These are phyloP conservation scores for Hemileia vastatrix DNA, from an alignment of 1,284 basidiomycete genomes.

Conservation along the genomic window DNA sequence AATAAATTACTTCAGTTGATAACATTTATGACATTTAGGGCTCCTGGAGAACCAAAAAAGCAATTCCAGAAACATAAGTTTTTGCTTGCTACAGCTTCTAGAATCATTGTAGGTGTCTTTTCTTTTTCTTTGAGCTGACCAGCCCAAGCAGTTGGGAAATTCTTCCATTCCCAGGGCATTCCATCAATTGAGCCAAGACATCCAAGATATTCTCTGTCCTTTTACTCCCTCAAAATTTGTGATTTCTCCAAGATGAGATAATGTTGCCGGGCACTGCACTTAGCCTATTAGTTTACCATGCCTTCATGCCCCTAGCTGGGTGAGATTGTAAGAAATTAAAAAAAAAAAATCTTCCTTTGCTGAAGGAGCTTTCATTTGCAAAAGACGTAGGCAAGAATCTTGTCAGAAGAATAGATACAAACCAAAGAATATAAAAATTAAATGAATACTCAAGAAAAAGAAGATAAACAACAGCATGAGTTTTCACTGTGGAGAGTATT, in stretches of 20 bases:
- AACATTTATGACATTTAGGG: constrained; percentile 5
- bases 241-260: not conserved
- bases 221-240: not conserved
- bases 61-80: not conserved
- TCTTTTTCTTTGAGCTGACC: not conserved
- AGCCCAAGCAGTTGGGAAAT: not conserved
- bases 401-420: no score
- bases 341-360: no score
- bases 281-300: no score
- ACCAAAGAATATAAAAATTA: no score
- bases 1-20: not conserved
- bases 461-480: no score
- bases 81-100: constrained; percentile 7
- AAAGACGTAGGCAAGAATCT: no score
- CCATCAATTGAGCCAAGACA: not conserved
- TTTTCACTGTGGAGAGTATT: no score
- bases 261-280: no score
- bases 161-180: constrained; percentile 2
- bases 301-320: no score
- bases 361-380: no score
- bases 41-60: constrained; percentile 2
- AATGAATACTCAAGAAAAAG: no score
- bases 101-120: constrained; percentile 3
- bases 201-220: not conserved
- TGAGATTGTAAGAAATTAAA: no score